Evolutionary conservation across 2,329 filamentous ascomycete species (phyloP), one percentile per base, ranked within the genome.

Genomic region (Pyricularia sp.): DNA sequence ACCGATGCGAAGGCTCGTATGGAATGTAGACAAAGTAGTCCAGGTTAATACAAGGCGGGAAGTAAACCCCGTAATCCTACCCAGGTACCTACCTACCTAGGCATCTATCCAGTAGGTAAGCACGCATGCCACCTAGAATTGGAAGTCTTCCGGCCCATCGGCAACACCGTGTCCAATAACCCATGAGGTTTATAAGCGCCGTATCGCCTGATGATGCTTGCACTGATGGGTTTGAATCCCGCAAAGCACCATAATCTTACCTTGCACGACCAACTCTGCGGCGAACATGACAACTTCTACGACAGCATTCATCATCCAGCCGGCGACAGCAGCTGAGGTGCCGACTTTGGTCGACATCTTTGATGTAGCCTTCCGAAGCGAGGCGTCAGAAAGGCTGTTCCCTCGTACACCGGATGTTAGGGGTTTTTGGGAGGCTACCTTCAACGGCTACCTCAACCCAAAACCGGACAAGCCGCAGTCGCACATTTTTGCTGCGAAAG

Each of bases 321-420:
- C 58, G 5, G 66, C 66, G 10, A 68, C 55, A 4, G 17, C 59
- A 4, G 58, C 55, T 50, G 66, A 68, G n/a, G 66, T 63, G 66
- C 66, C 66, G n/a, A 30, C 30, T 0, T 17, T 68, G 30, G 30
- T 63, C 3, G 30, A 36, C 1, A 28, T 25, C 3, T 58, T 68
- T 3, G 10, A 36, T 30, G 20, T 20, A 9, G n/a, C 26, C 66
- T 68, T 68, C 55, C 28, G 17, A 3, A 63, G 66, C 25, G 55
- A 25, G 31, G 14, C 11, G 3, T 25, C 36, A 6, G 11, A 68
- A 7, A 31, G 31, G 28, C 1, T 68, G 17, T 42, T 68, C 31
- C 55, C 66, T 12, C 10, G 25, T 17, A 63, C 30, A 11, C 55
- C 55, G 3, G 66, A 68, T 11, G 28, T 5, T 23, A 58, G 30